Percentiles rank a stretch among this genome's conserved stretches.
Conservation (phyloP, 2,329 filamentous ascomycete genomes). For the Penicillium vulpinum region DNA sequence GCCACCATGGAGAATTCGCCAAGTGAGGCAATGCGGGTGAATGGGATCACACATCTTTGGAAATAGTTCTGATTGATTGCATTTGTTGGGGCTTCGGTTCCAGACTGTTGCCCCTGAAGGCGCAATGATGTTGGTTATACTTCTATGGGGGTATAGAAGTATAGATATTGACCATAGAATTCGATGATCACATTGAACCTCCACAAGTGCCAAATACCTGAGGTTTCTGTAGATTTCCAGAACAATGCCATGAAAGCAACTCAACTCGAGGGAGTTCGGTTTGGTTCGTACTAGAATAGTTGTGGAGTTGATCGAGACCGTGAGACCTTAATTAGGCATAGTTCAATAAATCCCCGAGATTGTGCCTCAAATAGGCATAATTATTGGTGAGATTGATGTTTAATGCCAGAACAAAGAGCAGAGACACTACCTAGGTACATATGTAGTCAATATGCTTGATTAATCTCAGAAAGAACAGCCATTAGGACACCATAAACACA, state of each 20-base stretch:
- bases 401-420: neutral
- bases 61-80: neutral
- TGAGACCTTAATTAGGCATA: neutral
- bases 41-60: neutral
- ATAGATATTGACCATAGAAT: neutral
- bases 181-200: neutral
- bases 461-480: neutral
- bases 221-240: neutral
- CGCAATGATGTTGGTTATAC: conserved; percentile 13
- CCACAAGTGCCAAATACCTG: neutral
- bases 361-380: neutral
- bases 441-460: neutral
- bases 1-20: neutral
- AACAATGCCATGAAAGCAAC: neutral
- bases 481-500: neutral
- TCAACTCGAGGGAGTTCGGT: neutral
- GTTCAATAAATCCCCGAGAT: neutral
- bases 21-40: conserved; percentile 13
- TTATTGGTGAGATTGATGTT: neutral
- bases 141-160: neutral
- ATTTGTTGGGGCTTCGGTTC: conserved; percentile 7
- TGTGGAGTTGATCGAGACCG: neutral
- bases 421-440: neutral
- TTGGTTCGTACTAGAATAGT: neutral
- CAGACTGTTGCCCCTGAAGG: conserved; percentile 17